Evolutionary conservation across 2,329 filamentous ascomycete species (phyloP).

Genomic region (Aureobasidium sp.): DNA sequence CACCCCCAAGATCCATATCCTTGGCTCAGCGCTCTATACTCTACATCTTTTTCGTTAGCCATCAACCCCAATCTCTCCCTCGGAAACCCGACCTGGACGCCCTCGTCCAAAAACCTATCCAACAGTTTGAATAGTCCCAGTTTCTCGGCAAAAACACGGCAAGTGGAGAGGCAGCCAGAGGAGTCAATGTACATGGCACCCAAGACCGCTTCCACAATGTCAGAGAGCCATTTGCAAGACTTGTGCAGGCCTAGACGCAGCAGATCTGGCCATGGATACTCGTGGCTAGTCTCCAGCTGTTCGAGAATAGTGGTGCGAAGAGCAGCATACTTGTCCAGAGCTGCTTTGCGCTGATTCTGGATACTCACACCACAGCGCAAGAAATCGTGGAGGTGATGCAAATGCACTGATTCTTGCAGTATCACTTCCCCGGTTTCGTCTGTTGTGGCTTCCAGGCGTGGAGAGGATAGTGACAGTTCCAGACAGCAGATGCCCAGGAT

Average conservation of each 20-base stretch:
- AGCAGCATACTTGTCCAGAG: conserved; percentile 40
- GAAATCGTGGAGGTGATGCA: conserved; percentile 25
- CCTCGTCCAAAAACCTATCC: conserved; percentile 49
- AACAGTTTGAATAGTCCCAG: conserved; percentile 62
- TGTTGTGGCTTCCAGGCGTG: conserved; percentile 17
- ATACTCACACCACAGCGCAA: conserved; percentile 36
- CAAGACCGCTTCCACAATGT: conserved; percentile 72
- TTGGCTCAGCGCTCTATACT: conserved; percentile 38
- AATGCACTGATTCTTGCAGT: conserved; percentile 1
- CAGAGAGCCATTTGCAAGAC: conserved; percentile 72
- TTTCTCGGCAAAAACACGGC: conserved; percentile 52
- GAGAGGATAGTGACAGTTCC: conserved; percentile 40
- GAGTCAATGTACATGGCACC: conserved; percentile 82
- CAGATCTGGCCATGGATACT: conserved; percentile 74
- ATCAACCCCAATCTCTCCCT: conserved; percentile 63
- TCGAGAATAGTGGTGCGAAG: conserved; percentile 45
- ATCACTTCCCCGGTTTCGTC: conserved; percentile 4
- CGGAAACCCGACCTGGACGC: conserved; percentile 51
- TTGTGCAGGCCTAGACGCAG: conserved; percentile 45
- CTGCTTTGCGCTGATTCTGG: conserved; percentile 39
- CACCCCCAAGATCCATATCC: conserved; percentile 23
- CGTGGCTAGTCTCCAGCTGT: conserved; percentile 43
- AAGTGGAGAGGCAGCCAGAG: conserved; percentile 52
- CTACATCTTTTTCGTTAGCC: conserved; percentile 46
- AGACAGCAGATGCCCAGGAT: conserved; percentile 73